Conservation (phyloP, 2,329 filamentous ascomycete genomes). For the Fusarium xylarioides region DNA sequence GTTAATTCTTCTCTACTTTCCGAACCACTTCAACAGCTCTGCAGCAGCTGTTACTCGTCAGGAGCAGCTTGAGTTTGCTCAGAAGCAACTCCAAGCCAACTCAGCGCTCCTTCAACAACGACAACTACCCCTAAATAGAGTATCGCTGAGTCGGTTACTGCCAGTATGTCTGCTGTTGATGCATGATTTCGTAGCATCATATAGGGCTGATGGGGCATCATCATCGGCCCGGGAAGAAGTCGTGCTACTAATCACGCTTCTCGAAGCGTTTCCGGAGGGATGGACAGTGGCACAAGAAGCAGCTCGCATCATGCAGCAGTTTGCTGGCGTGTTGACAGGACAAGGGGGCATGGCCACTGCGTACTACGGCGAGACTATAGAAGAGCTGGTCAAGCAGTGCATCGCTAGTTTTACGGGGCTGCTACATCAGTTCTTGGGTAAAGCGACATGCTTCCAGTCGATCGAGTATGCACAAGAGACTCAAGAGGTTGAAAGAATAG, state of each 20-base stretch:
- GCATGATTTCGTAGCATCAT: conserved; percentile 41
- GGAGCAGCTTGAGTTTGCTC: conserved; percentile 51
- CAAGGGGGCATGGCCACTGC: conserved; percentile 25
- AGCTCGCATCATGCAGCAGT: conserved; percentile 47
- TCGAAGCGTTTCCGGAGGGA: conserved; percentile 50
- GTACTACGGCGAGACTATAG: conserved; percentile 31
- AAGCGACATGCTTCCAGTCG: conserved; percentile 45
- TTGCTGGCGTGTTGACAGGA: conserved; percentile 34
- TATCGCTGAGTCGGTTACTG: conserved; percentile 52
- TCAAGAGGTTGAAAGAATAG: conserved; percentile 17
- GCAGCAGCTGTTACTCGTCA: conserved; percentile 42
- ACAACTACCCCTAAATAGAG: conserved; percentile 54
- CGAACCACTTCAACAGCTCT: conserved; percentile 51
- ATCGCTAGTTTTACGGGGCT: conserved; percentile 38
- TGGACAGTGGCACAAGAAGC: conserved; percentile 50
- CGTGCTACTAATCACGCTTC: conserved; percentile 45
- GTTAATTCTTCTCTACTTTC: conserved; percentile 55
- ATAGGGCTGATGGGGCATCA: conserved; percentile 23
- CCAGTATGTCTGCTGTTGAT: conserved; percentile 51
- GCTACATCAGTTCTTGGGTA: conserved; percentile 48
- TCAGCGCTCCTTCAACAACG: conserved; percentile 54
- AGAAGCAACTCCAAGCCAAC: conserved; percentile 54
- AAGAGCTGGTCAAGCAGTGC: conserved; percentile 30
- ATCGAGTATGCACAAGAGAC: conserved; percentile 33
- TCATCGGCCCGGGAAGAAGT: conserved; percentile 50